These are phyloP conservation scores for Boletus rufocinnamomeus DNA, from an alignment of 768 basidiomycete species.

Conservation along the genomic window DNA sequence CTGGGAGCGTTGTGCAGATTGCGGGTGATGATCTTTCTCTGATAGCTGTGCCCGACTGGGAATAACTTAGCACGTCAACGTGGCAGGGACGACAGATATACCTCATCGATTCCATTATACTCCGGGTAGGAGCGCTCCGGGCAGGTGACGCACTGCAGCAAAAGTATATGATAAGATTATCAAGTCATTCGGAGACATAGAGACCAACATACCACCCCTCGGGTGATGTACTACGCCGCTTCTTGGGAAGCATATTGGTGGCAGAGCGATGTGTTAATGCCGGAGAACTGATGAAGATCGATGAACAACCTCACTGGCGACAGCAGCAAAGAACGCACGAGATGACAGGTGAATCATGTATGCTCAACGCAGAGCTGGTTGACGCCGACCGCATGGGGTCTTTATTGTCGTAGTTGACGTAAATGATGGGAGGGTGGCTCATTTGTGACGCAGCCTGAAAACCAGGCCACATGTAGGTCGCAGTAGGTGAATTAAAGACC, in stretches of 20 bases:
- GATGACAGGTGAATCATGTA: constrained; percentile 31
- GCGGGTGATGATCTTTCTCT: constrained; percentile 18
- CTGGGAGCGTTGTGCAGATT: constrained; percentile 13
- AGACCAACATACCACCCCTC: constrained; percentile 28
- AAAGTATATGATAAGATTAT: constrained; percentile 14
- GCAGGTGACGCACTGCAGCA: constrained; percentile 17
- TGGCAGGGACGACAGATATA: constrained; percentile 15
- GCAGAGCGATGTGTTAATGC: constrained; percentile 29
- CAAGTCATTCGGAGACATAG: background rate
- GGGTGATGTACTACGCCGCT: constrained; percentile 37
- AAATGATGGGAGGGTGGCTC: constrained; percentile 41
- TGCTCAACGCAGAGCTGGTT: constrained; percentile 32
- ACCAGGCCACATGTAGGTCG: constrained; percentile 51
- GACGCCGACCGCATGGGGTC: constrained; percentile 35
- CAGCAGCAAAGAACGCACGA: constrained; percentile 31
- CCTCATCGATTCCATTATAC: constrained; percentile 31
- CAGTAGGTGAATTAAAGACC: constrained; percentile 45
- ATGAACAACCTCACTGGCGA: constrained; percentile 16
- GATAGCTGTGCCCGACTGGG: constrained; percentile 26
- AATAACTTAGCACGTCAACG: constrained; percentile 12
- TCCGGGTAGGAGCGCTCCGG: constrained; percentile 19
- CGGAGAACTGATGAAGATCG: constrained; percentile 30
- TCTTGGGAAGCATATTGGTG: constrained; percentile 34
- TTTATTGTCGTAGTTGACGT: constrained; percentile 39
- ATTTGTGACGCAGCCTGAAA: constrained; percentile 48